These are phyloP conservation scores for Stachybotrys chlorohalonatus DNA, from an alignment of 2,329 filamentous ascomycete species.

Conservation along the genomic window DNA sequence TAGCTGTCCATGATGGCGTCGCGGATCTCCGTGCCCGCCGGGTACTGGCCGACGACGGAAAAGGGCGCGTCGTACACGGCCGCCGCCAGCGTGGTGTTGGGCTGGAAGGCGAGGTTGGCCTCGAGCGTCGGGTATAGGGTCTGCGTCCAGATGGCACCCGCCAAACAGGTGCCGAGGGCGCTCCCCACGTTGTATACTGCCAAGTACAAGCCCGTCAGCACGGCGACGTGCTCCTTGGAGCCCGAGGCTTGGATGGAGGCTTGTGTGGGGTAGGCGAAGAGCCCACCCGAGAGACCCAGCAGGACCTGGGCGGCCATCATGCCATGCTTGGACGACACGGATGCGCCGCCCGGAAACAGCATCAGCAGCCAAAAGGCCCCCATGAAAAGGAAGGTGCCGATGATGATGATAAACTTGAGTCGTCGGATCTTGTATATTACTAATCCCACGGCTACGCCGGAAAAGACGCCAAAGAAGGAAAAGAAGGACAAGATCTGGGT, in stretches of 20 bases:
- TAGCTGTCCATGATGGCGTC: slow-evolving; percentile 35
- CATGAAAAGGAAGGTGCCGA: slow-evolving; percentile 46
- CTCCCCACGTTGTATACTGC: slow-evolving; percentile 32
- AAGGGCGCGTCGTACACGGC: slow-evolving; percentile 29
- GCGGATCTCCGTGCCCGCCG: slow-evolving; percentile 34
- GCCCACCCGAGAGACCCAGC: slow-evolving; percentile 47
- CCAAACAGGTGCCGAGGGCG: slow-evolving; percentile 29
- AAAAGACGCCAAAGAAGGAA: slow-evolving; percentile 42
- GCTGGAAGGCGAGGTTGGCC: slow-evolving; percentile 21
- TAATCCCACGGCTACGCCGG: slow-evolving; percentile 40
- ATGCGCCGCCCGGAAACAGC: slow-evolving; percentile 40
- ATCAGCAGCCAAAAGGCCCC: slow-evolving; percentile 48
- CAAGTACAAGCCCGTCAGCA: slow-evolving; percentile 28
- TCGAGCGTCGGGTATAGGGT: slow-evolving; percentile 23
- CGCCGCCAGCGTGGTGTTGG: slow-evolving; percentile 23
- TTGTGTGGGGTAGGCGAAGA: slow-evolving; percentile 39
- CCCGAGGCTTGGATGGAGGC: slow-evolving; percentile 30
- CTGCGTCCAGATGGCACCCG: slow-evolving; percentile 33
- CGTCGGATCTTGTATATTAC: slow-evolving; percentile 42
- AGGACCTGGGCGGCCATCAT: slow-evolving; percentile 47
- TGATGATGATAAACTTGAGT: slow-evolving; percentile 49
- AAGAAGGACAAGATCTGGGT: slow-evolving; percentile 50
- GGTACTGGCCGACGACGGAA: slow-evolving; percentile 18
- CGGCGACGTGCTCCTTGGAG: slow-evolving; percentile 25
- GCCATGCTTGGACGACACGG: slow-evolving; percentile 31